Base-by-base conservation (phyloP, 495 filamentous ascomycete genomes). In the Aspergillus funiculosus region DNA sequence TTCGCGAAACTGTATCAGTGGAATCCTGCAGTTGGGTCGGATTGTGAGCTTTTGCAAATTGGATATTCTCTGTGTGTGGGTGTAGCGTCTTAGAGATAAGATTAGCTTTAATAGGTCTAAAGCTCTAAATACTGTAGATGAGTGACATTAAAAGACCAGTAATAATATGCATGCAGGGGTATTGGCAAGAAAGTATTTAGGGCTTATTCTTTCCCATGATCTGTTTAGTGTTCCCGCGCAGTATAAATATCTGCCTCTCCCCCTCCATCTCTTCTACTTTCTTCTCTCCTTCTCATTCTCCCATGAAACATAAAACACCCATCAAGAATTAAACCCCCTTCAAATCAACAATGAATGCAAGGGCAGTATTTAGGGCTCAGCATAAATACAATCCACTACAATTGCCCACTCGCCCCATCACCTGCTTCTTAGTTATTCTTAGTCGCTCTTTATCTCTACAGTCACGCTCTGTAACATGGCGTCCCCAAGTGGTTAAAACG, bases 1-100 rank as follows among this genome's bases (percentile, higher is more conserved):
- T 34, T 57, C 18, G 46, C 45, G 15, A 10, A 59, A 18, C 44
- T 63, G 25, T 43, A 48, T 29, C 6, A 8, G 15, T 69, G 60
- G 66, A 69, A 70, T 39, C 62, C 63, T 0, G 54, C 49, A 9
- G 51, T 66, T 7, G 59, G 57, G 6, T 13, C 26, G 0, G 37
- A 43, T 25, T 61, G 58, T 19, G 24, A 28, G 13, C 50, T 38
- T 17, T 35, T 63, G 34, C 48, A 20, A 25, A 19, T 56, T 19
- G 53, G 49, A 15, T 53, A 59, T 37, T 50, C 44, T 18, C 46
- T 53, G 26, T 59, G 56, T 46, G 47, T 48, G n/a, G 56, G 49
- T 14, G 56, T 51, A 13, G 26, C 22, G 4, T 27, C 38, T 11
- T 27, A 40, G 38, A 13, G 17, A 10, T 38, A n/a, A n/a, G n/a